Evolutionary conservation across 2,329 filamentous ascomycete species (phyloP).

Genomic region (Raffaelea albimanens): DNA sequence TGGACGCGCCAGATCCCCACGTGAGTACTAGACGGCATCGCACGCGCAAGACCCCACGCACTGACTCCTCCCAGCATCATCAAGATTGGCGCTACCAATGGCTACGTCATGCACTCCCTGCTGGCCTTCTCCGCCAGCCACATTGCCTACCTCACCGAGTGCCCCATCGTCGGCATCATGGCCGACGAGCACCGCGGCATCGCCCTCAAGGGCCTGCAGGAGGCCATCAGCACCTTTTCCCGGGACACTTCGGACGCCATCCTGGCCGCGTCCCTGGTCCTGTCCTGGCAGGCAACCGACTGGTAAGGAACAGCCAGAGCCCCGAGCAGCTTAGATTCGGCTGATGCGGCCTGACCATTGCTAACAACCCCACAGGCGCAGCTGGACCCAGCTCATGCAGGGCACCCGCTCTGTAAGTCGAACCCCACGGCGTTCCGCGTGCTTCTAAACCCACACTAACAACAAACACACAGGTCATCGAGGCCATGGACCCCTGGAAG

Average conservation of each 20-base stretch:
- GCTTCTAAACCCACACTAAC: background rate
- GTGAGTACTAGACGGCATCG: no score
- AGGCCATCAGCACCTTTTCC: conserved; percentile 78
- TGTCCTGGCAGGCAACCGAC: conserved; percentile 94
- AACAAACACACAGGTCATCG: conserved; percentile 56
- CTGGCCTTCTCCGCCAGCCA: conserved; percentile 93
- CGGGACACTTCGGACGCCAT: conserved; percentile 83
- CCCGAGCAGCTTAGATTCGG: no score
- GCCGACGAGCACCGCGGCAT: conserved; percentile 81
- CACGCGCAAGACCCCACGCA: background rate
- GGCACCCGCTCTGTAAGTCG: conserved; percentile 73
- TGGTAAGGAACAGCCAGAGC: no score
- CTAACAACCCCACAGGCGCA: conserved; percentile 56
- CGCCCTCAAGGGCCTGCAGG: conserved; percentile 78
- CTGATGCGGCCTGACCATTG: no score
- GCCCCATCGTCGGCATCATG: conserved; percentile 75
- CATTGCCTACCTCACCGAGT: conserved; percentile 80
- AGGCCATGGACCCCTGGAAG: conserved; percentile 86
- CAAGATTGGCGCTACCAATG: conserved; percentile 68
- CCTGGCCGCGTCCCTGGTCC: conserved; percentile 78
- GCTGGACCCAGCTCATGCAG: conserved; percentile 88
- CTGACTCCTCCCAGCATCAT: conserved; percentile 54
- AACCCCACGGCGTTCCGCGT: background rate
- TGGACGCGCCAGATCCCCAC: conserved; percentile 91
- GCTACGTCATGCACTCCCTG: conserved; percentile 90